These are phyloP conservation scores for Phoma herbarum DNA, from an alignment of 2,329 filamentous ascomycete genomes.

Conservation along the genomic window DNA sequence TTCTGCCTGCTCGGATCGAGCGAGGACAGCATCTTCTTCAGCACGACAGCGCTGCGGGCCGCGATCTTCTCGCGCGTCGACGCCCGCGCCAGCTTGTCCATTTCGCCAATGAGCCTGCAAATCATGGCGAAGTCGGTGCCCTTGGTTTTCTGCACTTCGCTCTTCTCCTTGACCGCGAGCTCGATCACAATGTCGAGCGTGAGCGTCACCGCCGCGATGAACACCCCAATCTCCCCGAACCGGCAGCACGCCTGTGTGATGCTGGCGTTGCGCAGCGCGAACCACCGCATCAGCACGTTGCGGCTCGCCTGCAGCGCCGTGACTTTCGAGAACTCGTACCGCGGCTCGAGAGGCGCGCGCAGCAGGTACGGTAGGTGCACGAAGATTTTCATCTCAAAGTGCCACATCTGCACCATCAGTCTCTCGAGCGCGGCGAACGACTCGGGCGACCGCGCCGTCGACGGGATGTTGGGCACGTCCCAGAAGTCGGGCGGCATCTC, in stretches of 20 bases:
- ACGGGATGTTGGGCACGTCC: slow-evolving; percentile 49
- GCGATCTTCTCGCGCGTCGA: slow-evolving; percentile 48
- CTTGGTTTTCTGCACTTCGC: slow-evolving; percentile 45
- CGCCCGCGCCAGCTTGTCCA: slow-evolving; percentile 46
- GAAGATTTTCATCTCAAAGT: slow-evolving; percentile 49
- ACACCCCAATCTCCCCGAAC: slow-evolving; percentile 45
- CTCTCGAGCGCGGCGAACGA: slow-evolving; percentile 40
- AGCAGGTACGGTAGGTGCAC: slow-evolving; percentile 48
- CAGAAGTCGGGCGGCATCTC: slow-evolving; percentile 46
- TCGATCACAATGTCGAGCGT: slow-evolving; percentile 49
- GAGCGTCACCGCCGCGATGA: slow-evolving; percentile 48
- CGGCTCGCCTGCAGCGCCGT: slow-evolving; percentile 47
- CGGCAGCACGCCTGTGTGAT: slow-evolving; percentile 49
- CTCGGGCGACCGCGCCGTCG: slow-evolving; percentile 43
- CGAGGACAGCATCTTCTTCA: slow-evolving; percentile 47
- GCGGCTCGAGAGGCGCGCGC: slow-evolving; percentile 40
- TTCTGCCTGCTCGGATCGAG: slow-evolving; percentile 41
- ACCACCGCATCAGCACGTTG: slow-evolving; percentile 49
- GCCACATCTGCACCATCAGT: slow-evolving; percentile 48
- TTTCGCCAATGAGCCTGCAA: slow-evolving; percentile 46
- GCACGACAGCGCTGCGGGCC: slow-evolving; percentile 40
- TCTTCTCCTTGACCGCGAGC: slow-evolving; percentile 44
- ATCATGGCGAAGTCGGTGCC: slow-evolving; percentile 50
- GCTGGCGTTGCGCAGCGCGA: slow-evolving; percentile 46
- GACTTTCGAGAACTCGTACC: slow-evolving; percentile 48